Base-by-base conservation (phyloP, 2,329 filamentous ascomycete genomes). In the Juglanconis oblonga region DNA sequence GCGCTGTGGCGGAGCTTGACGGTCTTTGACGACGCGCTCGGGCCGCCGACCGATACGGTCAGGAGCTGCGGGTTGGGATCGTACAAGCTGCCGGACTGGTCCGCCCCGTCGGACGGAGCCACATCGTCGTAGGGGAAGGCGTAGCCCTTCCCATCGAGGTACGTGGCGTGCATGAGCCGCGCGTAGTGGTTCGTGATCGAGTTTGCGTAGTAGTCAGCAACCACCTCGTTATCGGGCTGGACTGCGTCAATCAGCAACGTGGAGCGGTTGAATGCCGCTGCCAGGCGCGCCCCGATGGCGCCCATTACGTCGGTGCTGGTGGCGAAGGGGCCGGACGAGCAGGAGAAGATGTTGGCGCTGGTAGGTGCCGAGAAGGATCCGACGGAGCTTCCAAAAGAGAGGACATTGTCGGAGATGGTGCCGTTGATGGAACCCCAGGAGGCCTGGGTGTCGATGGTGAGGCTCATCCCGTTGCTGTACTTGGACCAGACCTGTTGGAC, bases 91-190 rank as follows among this genome's bases (percentile, higher is more conserved):
- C 87, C 87, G 24, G 84, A 84, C 73, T 87, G 85, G 69, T 89
- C 85, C 4, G 71, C 68, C 2, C 80, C 82, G 47, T 75, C 74
- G n/a, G 72, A 73, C 4, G 84, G 77, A 29, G 78, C 79, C 9
- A 90, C 88, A 71, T 90, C 87, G 68, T 90, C 88, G 68, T 90
- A 90, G 0, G 87, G 86, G 66, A 90, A 90, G 1, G 87, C 86
- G 73, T 91, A 91, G 8, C 88, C 87, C 52, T 79, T 78, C 8
- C 82, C 77, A 68, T 86, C 84, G 40, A 84, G 68, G 66, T 83
- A 86, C 42, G 78, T 77, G 62, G 77, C 80, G 72, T 91, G 87
- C 62, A 87, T 82, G 64, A 90, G 81, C 59, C 87, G 79, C 52
- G 85, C 76, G 70, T 88, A 90, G 71, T 90, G 87, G 72, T 90